Base-by-base conservation (phyloP, 306 rosid genomes). In the Prinsepia uniflora region DNA sequence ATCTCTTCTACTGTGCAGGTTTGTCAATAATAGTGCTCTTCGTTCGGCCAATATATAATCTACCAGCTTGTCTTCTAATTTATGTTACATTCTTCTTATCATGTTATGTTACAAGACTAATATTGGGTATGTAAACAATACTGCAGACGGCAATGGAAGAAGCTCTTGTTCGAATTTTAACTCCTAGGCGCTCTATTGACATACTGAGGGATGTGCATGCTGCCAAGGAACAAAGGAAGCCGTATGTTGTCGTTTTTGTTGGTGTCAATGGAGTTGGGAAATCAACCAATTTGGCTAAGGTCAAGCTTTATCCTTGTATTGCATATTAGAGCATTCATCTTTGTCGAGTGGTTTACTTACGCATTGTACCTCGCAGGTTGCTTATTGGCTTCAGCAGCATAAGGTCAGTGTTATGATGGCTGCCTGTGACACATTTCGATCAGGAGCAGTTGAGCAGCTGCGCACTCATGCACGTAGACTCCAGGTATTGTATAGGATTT, bases 401-500 rank as follows among this genome's bases (percentile, higher is more conserved):
- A 76, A 89, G 0, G 69, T 88, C 67, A 89, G 82, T 73, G 99
- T 95, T 68, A 95, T 82, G 97, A 89, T 95, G 99, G 99, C 97
- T 72, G 99, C 99, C 60, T 95, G 99, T 82, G 99, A 95, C 76
- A 95, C 99, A 59, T 95, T 95, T 81, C 83, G 99, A 69, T 95
- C 99, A 6, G 99, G 99, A 65, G 99, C 99, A 65, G 99, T 95
- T 72, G 99, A 95, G 79, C 99, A 95, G 91, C 87, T 95, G 75
- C 87, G 99, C 70, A 95, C 97, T 62, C 99, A 95, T 83, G 99
- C 99, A 44, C 97, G 99, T 30, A 87, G 99, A 80, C 99, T 95
- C 53, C 90, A 95, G 96, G 99, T 95, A 77, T 83, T 10, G 7
- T 45, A 42, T 59, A 15, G 65, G 39, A 65, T 66, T 45, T 63